Base-by-base conservation (phyloP, 75 land plant genomes). In the Cryptomeria japonica region DNA sequence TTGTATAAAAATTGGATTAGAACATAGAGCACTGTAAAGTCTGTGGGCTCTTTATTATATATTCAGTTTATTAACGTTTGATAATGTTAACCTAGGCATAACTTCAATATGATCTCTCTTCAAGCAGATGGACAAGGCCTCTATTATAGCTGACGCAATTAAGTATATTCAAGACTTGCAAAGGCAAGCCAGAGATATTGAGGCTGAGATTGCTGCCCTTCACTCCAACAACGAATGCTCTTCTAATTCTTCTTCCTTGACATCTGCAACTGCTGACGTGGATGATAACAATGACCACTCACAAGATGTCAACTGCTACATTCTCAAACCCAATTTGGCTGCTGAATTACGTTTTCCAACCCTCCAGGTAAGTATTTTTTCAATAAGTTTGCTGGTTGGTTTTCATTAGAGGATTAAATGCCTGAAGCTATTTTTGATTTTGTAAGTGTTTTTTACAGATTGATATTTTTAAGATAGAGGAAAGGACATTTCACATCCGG, bases 81-180 rank as follows among this genome's bases (percentile, higher is more conserved):
- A 56, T 56, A 56, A 49, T 56, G 22, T 56, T 56, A 18, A 19
- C 5, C 19, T 58, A 6, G 25, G 22, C 25, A 5, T 58, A 58
- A 5, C 64, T 58, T 18, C 28, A 58, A 58, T 5, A 22, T 58
- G 4, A 19, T 58, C 19, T 58, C 25, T 58, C 25, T 19, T 18
- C 5, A 58, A 39, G 28, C 82, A 97, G 98, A 97, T 97, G 98
- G 97, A 97, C 90, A 97, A 97, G 86, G 98, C 95, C 0, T 97
- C 98, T 0, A 95, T 97, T 44, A 91, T 97, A 34, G 94, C 91
- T 22, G 98, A 97, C 83, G 98, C 98, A 1, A 96, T 97, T 31
- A 93, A 92, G 31, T 96, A 96, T 85, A 95, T 97, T n/a, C 91
- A 93, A 70, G 93, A 94, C 61, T 87, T 97, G 82, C 95, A 97